Evolutionary conservation across 441 rosid genomes (phyloP).

Genomic region (Metrosideros polymorpha): DNA sequence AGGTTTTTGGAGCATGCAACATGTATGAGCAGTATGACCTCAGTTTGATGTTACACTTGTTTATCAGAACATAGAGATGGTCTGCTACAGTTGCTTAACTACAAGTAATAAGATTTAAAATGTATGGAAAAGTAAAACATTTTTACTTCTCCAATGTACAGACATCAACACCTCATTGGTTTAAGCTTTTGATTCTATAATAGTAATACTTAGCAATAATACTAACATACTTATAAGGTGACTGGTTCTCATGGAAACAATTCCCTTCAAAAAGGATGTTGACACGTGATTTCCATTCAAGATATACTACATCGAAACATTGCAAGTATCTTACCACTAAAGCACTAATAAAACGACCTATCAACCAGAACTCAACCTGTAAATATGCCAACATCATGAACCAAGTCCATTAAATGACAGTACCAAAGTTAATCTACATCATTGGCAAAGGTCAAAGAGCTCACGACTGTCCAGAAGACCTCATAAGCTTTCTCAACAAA

Average conservation of each 20-base stretch:
- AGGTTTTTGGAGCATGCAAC: background rate
- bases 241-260: background rate
- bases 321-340: background rate
- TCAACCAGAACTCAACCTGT: background rate
- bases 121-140: background rate
- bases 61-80: background rate
- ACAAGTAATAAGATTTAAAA: background rate
- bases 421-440: background rate
- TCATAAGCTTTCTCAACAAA: background rate
- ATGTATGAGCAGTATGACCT: background rate
- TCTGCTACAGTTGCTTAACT: background rate
- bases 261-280: background rate
- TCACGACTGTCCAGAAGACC: background rate
- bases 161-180: background rate
- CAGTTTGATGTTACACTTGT: background rate
- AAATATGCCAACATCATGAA: background rate
- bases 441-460: background rate
- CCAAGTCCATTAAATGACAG: background rate
- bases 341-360: background rate
- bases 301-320: background rate
- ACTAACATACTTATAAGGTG: background rate
- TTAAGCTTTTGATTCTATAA: background rate
- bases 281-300: background rate
- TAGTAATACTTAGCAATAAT: background rate
- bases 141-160: background rate